A percentile compares a stretch with the other conserved stretches of the same genome.
Conservation (phyloP, 805 yeast species). For the Saccharomyces kudriavzevii region DNA sequence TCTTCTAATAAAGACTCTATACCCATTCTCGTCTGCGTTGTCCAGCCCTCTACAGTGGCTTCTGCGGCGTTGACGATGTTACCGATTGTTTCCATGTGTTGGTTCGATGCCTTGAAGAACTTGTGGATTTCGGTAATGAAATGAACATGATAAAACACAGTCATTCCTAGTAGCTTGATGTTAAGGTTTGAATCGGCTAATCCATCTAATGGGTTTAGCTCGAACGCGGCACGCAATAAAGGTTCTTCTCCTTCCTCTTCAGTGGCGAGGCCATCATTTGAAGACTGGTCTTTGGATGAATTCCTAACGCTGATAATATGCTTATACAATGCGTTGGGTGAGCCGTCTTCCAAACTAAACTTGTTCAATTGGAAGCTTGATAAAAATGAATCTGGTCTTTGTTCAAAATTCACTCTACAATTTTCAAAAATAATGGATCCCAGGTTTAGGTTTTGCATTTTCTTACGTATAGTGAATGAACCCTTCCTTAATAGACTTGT, state of each 20-base stretch:
- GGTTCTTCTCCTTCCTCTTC: conserved; percentile 38
- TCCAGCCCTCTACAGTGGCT: conserved; percentile 83
- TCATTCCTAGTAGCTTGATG: conserved; percentile 75
- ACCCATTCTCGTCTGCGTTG: conserved; percentile 84
- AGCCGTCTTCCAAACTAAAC: conserved; percentile 80
- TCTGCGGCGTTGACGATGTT: conserved; percentile 92
- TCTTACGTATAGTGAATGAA: conserved; percentile 51
- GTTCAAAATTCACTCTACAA: conserved; percentile 61
- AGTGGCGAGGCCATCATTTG: background rate
- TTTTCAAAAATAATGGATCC: conserved; percentile 81
- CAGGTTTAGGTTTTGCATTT: conserved; percentile 35
- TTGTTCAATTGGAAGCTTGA: conserved; percentile 70
- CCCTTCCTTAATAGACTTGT: conserved; percentile 68
- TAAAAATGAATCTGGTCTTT: conserved; percentile 71
- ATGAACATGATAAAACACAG: conserved; percentile 79
- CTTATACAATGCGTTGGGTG: conserved; percentile 69
- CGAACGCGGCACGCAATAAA: conserved; percentile 75
- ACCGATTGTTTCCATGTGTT: conserved; percentile 79
- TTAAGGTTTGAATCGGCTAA: conserved; percentile 72
- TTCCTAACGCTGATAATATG: conserved; percentile 82
- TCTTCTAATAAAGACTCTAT: conserved; percentile 89
- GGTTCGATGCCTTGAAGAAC: conserved; percentile 82
- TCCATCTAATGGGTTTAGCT: conserved; percentile 76
- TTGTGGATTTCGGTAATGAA: conserved; percentile 65
- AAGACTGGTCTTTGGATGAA: conserved; percentile 26